Conservation (phyloP, 2,329 filamentous ascomycete species). For the Ophiostoma montium region DNA sequence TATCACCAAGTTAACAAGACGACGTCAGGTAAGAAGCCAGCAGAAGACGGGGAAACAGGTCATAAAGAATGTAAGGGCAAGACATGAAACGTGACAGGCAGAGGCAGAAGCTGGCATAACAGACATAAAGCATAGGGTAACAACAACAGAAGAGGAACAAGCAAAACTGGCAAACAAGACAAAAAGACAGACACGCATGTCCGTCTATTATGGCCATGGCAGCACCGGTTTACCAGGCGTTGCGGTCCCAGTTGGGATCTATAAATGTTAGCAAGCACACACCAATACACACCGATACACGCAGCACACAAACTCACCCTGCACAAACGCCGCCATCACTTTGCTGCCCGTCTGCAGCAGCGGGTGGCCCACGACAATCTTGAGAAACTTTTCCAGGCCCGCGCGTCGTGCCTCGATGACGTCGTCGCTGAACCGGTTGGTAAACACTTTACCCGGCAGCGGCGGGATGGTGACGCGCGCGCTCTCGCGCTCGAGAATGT, state of each 20-base stretch:
- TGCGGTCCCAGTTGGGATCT: slow-evolving; percentile 85
- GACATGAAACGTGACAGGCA: too few relatives aligned
- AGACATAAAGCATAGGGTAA: neutral
- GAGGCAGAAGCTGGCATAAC: too few relatives aligned
- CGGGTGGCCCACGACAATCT: slow-evolving; percentile 95
- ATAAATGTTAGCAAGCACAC: neutral
- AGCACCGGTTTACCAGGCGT: slow-evolving; percentile 53
- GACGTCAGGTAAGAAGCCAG: too few relatives aligned
- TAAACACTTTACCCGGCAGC: slow-evolving; percentile 92
- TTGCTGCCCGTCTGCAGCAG: slow-evolving; percentile 95
- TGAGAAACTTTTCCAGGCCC: slow-evolving; percentile 86
- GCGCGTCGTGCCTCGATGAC: slow-evolving; percentile 91
- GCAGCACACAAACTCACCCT: slow-evolving; percentile 42
- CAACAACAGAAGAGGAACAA: neutral
- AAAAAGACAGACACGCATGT: neutral
- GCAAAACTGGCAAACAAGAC: too few relatives aligned
- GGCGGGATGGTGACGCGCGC: slow-evolving; percentile 92
- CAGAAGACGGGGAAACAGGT: too few relatives aligned
- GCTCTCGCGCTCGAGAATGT: slow-evolving; percentile 90
- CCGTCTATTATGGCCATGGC: too few relatives aligned
- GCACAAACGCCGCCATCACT: slow-evolving; percentile 89
- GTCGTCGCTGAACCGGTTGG: slow-evolving; percentile 94
- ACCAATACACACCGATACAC: neutral
- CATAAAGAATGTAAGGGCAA: too few relatives aligned
- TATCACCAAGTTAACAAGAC: too few relatives aligned